These are phyloP conservation scores for Bonia amplexicaulis DNA, from an alignment of 176 grass and related monocot species.

Conservation along the genomic window DNA sequence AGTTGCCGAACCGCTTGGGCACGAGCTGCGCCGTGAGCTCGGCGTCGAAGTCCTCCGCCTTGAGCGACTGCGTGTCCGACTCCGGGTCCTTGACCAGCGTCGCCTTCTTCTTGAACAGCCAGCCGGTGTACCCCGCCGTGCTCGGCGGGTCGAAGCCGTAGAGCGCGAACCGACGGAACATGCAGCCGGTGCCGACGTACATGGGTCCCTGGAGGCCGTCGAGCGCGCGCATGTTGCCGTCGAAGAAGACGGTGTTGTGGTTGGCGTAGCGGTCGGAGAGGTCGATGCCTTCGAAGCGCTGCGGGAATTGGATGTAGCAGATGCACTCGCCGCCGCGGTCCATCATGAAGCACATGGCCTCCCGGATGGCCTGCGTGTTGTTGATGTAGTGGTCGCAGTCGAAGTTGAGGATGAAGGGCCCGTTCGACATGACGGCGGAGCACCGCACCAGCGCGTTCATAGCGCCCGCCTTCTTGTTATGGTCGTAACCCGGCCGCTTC, in stretches of 20 bases:
- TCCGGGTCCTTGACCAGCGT: conserved; percentile 48
- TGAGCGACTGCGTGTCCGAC: conserved; percentile 52
- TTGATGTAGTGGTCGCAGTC: conserved; percentile 99
- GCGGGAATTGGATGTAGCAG: conserved; percentile 89
- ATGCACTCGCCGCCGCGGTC: conserved; percentile 87
- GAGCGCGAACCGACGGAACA: conserved; percentile 88
- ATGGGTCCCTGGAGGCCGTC: conserved; percentile 90
- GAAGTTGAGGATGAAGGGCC: conserved; percentile 95
- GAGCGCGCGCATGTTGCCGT: conserved; percentile 97
- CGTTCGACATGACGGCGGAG: conserved; percentile 89
- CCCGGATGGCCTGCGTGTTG: conserved; percentile 65
- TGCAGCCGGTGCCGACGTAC: conserved; percentile 90
- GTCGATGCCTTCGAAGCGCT: conserved; percentile 92
- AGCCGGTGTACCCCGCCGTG: conserved; percentile 62
- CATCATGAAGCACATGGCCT: conserved; percentile 96
- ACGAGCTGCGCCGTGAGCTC: conserved; percentile 59
- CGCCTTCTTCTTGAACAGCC: conserved; percentile 66
- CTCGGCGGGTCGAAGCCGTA: conserved; percentile 95
- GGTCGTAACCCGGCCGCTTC: too few species aligned
- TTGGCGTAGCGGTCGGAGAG: conserved; percentile 94
- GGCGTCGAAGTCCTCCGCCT: conserved; percentile 68
- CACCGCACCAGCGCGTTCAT: conserved; percentile 26
- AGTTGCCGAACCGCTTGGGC: conserved; percentile 85
- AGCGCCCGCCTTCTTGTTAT: too few species aligned
- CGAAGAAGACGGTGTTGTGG: conserved; percentile 99